Percentiles rank a stretch among this genome's conserved stretches.
phyloP scores from a whole-genome alignment of 108 stramenopile species.

The Cyclotella baltica region DNA sequence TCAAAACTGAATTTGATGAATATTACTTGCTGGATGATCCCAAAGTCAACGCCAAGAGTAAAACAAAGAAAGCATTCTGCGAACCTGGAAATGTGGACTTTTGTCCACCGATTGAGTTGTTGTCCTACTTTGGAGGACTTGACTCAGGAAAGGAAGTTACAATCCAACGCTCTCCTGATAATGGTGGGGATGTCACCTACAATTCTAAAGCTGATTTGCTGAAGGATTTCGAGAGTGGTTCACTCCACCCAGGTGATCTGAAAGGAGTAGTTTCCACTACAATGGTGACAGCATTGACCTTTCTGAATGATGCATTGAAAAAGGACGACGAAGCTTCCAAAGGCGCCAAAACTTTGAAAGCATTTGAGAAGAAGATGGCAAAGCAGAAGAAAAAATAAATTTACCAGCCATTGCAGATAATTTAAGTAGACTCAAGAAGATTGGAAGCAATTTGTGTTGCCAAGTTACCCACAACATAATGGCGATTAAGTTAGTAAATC shows the following conservation, averaged over 20 bases:
- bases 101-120: conserved; percentile 87
- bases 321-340: conserved; percentile 81
- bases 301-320: conserved; percentile 87
- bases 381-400: conserved; percentile 80
- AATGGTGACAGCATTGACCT: conserved; percentile 88
- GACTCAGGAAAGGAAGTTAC: conserved; percentile 56
- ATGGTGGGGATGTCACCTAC: conserved; percentile 91
- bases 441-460: too few species aligned
- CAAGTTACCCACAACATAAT: too few species aligned
- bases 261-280: conserved; percentile 82
- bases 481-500: too few species aligned
- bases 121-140: conserved; percentile 65
- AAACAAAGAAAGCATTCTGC: conserved; percentile 99
- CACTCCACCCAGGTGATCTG: conserved; percentile 96
- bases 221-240: conserved; percentile 81
- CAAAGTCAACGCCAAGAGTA: conserved; percentile 93
- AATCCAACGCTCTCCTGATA: conserved; percentile 78
- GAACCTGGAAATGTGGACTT: conserved; percentile 92
- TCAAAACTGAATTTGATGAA: conserved; percentile 86
- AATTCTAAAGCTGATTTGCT: conserved; percentile 72
- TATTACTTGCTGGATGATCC: conserved; percentile 89
- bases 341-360: conserved; percentile 87
- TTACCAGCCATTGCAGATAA: too few species aligned
- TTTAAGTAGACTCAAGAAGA: too few species aligned
- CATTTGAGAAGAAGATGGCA: conserved; percentile 81